phyloP scores from a whole-genome alignment of 2,329 filamentous ascomycete genomes.

The Cercospora brassicicola region DNA sequence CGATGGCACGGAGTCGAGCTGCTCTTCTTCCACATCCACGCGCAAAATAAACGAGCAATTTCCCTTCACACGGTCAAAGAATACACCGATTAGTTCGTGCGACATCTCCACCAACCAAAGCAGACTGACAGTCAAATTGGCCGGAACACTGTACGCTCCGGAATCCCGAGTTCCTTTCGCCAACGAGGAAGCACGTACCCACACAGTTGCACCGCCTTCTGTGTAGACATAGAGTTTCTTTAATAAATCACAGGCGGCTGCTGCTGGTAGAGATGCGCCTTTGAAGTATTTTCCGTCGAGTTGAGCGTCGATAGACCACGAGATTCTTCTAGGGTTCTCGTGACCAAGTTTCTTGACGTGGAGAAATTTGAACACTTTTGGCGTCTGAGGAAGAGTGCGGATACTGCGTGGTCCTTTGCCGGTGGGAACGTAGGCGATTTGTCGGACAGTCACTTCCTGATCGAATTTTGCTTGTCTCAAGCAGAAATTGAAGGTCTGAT shows the following conservation, averaged over 20 bases:
- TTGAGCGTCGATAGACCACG: neutral
- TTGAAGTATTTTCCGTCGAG: neutral
- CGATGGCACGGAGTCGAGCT: neutral
- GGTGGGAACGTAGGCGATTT: neutral
- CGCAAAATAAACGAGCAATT: neutral
- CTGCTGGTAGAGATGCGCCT: neutral
- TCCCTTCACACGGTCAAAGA: neutral
- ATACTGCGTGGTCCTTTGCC: neutral
- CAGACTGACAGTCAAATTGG: neutral
- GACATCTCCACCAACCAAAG: neutral
- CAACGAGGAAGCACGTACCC: neutral
- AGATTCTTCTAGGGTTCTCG: neutral
- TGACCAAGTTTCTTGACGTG: neutral
- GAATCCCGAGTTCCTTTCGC: neutral
- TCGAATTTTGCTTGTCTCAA: neutral
- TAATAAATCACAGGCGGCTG: neutral
- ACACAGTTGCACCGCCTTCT: neutral
- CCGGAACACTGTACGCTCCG: neutral
- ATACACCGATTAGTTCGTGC: neutral
- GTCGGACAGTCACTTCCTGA: neutral
- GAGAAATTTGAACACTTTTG: neutral
- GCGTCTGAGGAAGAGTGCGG: neutral
- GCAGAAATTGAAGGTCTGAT: neutral
- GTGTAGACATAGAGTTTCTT: neutral
- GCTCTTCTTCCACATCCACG: neutral